Conservation (phyloP, 495 filamentous ascomycete species). For the Pseudoneurospora amorphoporcata region DNA sequence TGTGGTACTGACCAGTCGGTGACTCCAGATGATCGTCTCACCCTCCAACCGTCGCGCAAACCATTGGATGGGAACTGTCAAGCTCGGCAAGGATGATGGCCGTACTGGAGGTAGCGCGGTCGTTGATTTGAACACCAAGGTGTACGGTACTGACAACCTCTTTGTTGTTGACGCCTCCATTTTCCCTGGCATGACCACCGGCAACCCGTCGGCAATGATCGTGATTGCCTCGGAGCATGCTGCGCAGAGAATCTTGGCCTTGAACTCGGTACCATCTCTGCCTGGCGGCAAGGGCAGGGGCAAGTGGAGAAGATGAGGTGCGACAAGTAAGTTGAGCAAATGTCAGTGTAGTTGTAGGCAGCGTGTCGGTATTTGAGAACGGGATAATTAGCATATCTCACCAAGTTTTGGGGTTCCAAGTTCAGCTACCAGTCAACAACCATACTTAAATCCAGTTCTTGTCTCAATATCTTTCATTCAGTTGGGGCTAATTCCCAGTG, state of each 20-base stretch:
- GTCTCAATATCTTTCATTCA: neutral
- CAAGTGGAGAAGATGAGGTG: neutral
- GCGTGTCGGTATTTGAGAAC: neutral
- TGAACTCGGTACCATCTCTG: neutral
- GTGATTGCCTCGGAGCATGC: constrained; percentile 49
- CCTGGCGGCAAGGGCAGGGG: neutral
- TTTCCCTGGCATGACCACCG: constrained; percentile 52
- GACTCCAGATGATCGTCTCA: constrained; percentile 33
- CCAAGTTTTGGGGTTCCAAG: neutral
- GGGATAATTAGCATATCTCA: neutral
- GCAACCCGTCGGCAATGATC: constrained; percentile 52
- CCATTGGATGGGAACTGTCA: constrained; percentile 56
- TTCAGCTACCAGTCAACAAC: neutral
- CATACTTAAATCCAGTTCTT: neutral
- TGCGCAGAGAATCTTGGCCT: constrained; percentile 23
- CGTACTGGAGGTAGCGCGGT: constrained; percentile 51
- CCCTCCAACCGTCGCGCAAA: constrained; percentile 52
- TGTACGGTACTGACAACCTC: constrained; percentile 64
- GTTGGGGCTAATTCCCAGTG: neutral
- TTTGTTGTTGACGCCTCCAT: constrained; percentile 55
- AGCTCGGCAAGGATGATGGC: constrained; percentile 59
- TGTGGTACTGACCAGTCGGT: neutral
- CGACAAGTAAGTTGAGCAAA: neutral
- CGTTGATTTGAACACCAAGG: constrained; percentile 60
- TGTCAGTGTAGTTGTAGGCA: neutral